A percentile compares a stretch with the other conserved stretches of the same genome.
phyloP scores from a whole-genome alignment of 2,329 filamentous ascomycete species.

The Magnaporthales sp. region DNA sequence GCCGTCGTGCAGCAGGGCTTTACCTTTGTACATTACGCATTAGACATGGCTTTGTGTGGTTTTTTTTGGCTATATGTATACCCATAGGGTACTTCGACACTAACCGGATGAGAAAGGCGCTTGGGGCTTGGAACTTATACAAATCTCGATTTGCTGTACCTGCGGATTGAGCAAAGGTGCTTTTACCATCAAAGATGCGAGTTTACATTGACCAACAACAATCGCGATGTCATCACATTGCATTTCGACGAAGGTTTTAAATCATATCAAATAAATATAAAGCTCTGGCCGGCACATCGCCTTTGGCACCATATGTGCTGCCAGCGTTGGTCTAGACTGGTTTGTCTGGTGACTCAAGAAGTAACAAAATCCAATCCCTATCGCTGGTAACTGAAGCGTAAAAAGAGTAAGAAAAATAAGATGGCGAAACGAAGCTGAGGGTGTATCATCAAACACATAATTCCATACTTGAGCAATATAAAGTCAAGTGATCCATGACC shows the following conservation, averaged over 20 bases:
- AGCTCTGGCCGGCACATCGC: neutral
- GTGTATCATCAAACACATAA: conserved; percentile 1
- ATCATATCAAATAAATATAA: neutral
- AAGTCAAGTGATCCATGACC: neutral
- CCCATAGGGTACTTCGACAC: neutral
- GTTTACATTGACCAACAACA: neutral
- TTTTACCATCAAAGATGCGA: neutral
- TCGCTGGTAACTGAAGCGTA: neutral
- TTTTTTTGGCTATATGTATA: neutral
- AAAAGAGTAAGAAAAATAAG: neutral
- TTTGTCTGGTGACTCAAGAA: neutral
- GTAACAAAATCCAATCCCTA: conserved; percentile 6
- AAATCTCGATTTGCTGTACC: neutral
- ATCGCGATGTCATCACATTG: neutral
- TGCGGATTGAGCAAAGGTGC: neutral
- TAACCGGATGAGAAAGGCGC: neutral
- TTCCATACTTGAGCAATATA: neutral
- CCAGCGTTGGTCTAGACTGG: neutral
- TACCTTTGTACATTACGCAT: neutral
- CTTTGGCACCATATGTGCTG: neutral
- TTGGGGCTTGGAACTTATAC: neutral
- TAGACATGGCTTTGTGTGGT: neutral
- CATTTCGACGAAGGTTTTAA: neutral
- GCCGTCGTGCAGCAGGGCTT: neutral
- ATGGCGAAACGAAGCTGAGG: neutral